Evolutionary conservation across 768 basidiomycete genomes (phyloP), one percentile per base, ranked within the genome.

Genomic region (Mycena haematopus): DNA sequence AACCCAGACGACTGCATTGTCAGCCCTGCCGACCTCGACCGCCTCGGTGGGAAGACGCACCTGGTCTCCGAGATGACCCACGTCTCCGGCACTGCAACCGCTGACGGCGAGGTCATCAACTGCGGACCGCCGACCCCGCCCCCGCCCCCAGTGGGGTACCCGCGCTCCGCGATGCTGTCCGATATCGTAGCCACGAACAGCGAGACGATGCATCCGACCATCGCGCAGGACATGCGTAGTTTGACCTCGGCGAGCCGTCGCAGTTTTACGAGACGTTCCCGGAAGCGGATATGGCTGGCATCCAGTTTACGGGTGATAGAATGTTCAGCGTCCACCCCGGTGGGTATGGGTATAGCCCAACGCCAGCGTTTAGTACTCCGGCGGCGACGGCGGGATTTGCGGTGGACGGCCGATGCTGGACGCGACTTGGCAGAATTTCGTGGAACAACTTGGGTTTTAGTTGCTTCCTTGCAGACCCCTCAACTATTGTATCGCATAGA

Each of bases 351-450:
- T 45, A 31, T 33, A 50, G 50, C 59, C 19, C 54, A 5, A 24
- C 58, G 17, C 24, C 47, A 1, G 24, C 35, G 42, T 56, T 56
- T 25, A 50, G 52, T n/a, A 35, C 4, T 10, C 31, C 54, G 17
- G 29, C 9, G 29, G 29, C 6, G 29, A 31, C 13, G 13, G 46
- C 56, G 59, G 36, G 63, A 27, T 40, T 66, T 58, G 21, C 62
- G 62, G 59, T 36, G 19, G 54, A n/a, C 68, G 77, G 15, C 78
- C 79, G 1, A 76, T 79, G 31, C 66, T 89, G 56, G 86, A 90
- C 69, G 75, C 86, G 19, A 82, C 86, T 0, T 91, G 88, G 88
- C 83, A 85, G 70, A 82, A 79, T 63, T 86, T 91, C 46, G 84
- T 88, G 46, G 86, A 89, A 70, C 89, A 90, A 66, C 77, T 91